A percentile compares a stretch with the other conserved stretches of the same genome.
Evolutionary conservation across 768 basidiomycete species (phyloP).

Genomic region (Russula lepida): DNA sequence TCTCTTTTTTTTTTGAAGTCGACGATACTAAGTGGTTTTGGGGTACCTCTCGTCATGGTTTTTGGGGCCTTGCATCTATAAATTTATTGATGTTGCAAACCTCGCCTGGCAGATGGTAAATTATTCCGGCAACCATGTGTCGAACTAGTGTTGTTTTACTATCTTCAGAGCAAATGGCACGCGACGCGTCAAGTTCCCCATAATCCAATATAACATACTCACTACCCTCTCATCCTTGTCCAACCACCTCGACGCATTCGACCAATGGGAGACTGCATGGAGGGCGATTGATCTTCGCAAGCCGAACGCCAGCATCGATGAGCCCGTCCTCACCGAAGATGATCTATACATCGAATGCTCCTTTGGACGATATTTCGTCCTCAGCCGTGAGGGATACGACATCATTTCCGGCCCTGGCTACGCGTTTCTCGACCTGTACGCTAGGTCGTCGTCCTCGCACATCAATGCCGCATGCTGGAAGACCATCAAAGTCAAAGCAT

Average conservation of each 20-base stretch:
- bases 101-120: too few relatives aligned
- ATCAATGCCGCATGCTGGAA: not conserved
- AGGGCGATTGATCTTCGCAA: not conserved
- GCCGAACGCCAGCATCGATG: not conserved
- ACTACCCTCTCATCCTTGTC: slow-evolving; percentile 5
- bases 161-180: not conserved
- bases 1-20: too few relatives aligned
- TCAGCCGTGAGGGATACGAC: slow-evolving; percentile 1
- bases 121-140: too few relatives aligned
- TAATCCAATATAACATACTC: not conserved
- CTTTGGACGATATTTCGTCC: slow-evolving; percentile 9
- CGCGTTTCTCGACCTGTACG: slow-evolving; percentile 3
- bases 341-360: not conserved
- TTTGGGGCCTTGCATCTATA: not conserved
- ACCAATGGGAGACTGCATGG: not conserved
- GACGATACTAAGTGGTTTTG: slow-evolving; percentile 14
- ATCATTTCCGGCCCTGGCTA: not conserved
- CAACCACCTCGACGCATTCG: not conserved
- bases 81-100: not conserved
- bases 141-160: not conserved
- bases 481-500: not conserved
- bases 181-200: too few relatives aligned
- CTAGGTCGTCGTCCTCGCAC: not conserved
- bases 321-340: not conserved
- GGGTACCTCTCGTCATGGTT: not conserved